Conservation (phyloP, 2,329 filamentous ascomycete species). For the Chaetomiaceae sp. region DNA sequence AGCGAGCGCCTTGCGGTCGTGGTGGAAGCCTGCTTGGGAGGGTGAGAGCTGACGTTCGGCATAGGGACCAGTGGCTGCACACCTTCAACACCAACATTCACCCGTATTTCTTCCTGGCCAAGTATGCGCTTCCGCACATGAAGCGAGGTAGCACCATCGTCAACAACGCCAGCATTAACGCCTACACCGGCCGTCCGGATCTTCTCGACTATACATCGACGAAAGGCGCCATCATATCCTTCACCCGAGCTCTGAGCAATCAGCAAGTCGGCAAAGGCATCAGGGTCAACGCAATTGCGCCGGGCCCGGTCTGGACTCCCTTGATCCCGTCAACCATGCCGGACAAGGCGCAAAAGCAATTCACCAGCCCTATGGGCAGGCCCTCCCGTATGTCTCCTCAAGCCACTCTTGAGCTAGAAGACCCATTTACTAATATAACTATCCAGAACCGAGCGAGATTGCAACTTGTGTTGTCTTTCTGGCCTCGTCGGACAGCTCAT, state of each 20-base stretch:
- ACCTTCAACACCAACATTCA: slow-evolving; percentile 85
- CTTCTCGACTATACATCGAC: slow-evolving; percentile 78
- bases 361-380: slow-evolving; percentile 69
- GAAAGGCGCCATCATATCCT: slow-evolving; percentile 73
- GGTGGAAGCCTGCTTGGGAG: too few species aligned
- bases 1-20: slow-evolving; percentile 28
- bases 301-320: slow-evolving; percentile 75
- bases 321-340: slow-evolving; percentile 71
- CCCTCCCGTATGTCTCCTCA: slow-evolving; percentile 45
- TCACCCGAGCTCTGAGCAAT: slow-evolving; percentile 73
- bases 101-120: slow-evolving; percentile 74
- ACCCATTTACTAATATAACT: background rate
- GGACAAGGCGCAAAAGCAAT: slow-evolving; percentile 65
- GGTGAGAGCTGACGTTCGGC: background rate
- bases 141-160: slow-evolving; percentile 71
- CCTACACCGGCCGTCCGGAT: slow-evolving; percentile 74
- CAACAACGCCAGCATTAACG: slow-evolving; percentile 82
- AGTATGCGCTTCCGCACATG: slow-evolving; percentile 73
- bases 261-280: slow-evolving; percentile 70
- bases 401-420: too few species aligned
- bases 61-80: slow-evolving; percentile 69
- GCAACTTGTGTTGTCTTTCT: slow-evolving; percentile 79
- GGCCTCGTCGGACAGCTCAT: slow-evolving; percentile 67
- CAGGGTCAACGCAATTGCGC: slow-evolving; percentile 70
- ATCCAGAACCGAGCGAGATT: slow-evolving; percentile 69